Evolutionary conservation across 192 early-diverging fungal genomes (phyloP), one percentile per base, ranked within the genome.

Genomic region (Physocladia obscura): DNA sequence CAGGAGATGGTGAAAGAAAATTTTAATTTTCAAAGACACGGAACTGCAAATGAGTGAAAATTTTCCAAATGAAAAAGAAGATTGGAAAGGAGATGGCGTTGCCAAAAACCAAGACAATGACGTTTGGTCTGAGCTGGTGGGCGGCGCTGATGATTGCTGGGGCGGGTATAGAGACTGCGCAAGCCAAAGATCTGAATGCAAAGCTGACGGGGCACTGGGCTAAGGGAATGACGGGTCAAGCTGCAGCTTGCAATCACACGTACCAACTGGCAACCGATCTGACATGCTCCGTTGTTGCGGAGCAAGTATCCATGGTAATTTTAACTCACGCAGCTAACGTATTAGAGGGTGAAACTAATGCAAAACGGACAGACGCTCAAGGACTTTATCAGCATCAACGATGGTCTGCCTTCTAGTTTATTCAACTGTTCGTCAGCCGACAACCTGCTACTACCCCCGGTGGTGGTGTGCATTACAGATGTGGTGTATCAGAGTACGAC

Each of bases 141-240:
- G n/a, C n/a, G n/a, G n/a, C n/a, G n/a, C n/a, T n/a, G n/a, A n/a
- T n/a, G n/a, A n/a, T n/a, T n/a, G n/a, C n/a, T n/a, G n/a, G n/a
- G n/a, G n/a, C n/a, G n/a, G n/a, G n/a, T n/a, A n/a, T 44, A n/a
- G 40, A n/a, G 5, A 21, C 57, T n/a, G 27, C 35, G 32, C n/a
- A 13, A 15, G 57, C 57, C 30, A 29, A 36, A 17, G 35, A 60
- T 36, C n/a, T 60, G 13, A 27, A 26, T 21, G 17, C 15, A 6
- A 48, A 48, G 27, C 19, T 48, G 11, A 8, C 8, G 6, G 61
- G 61, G 13, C 61, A 62, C 61, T 62, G 40, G 36, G 61, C n/a
- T 2, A 26, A 24, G 8, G 62, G 62, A 30, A 65, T 65, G 49
- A 30, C 62, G 3, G 8, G 6, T 24, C 15, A 32, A 3, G 62